phyloP scores from a whole-genome alignment of 345 rosid genomes.

The Ceriops tagal region DNA sequence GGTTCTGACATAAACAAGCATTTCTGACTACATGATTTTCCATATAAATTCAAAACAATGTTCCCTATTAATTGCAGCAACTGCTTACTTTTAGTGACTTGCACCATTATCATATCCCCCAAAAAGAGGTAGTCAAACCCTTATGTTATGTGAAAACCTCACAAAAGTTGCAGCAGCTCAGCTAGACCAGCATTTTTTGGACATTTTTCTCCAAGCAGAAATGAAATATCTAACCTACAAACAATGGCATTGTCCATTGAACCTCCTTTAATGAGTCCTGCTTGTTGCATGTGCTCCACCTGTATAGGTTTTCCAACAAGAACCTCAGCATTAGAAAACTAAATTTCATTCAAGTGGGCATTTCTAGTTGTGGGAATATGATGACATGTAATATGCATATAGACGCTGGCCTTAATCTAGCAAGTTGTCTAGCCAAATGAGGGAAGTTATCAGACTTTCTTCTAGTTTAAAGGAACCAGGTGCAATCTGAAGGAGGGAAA shows the following conservation, averaged over 20 bases:
- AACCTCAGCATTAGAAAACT: slow-evolving; percentile 6
- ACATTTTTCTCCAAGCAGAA: not conserved
- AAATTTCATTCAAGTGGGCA: not conserved
- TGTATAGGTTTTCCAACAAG: slow-evolving; percentile 26
- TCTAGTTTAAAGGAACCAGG: too few species aligned
- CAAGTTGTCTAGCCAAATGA: too few species aligned
- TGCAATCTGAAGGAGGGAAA: too few species aligned
- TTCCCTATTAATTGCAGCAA: not conserved
- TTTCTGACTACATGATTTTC: not conserved
- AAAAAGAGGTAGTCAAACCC: too few species aligned
- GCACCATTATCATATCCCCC: slow-evolving; percentile 1
- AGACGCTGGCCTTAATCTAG: too few species aligned
- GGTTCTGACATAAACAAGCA: not conserved
- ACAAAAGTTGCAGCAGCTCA: not conserved
- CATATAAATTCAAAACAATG: not conserved
- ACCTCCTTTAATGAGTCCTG: slow-evolving; percentile 85
- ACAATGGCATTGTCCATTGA: slow-evolving; percentile 78
- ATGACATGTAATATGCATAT: too few species aligned
- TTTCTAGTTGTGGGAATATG: too few species aligned
- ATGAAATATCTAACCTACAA: slow-evolving; percentile 55
- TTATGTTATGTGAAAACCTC: too few species aligned
- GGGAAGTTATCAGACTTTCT: too few species aligned
- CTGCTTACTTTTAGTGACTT: not conserved
- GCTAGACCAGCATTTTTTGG: not conserved
- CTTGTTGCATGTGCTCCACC: slow-evolving; percentile 70